Evolutionary conservation across 2,329 filamentous ascomycete genomes (phyloP), one percentile per base, ranked within the genome.

Genomic region (Ophiostoma perfectum): DNA sequence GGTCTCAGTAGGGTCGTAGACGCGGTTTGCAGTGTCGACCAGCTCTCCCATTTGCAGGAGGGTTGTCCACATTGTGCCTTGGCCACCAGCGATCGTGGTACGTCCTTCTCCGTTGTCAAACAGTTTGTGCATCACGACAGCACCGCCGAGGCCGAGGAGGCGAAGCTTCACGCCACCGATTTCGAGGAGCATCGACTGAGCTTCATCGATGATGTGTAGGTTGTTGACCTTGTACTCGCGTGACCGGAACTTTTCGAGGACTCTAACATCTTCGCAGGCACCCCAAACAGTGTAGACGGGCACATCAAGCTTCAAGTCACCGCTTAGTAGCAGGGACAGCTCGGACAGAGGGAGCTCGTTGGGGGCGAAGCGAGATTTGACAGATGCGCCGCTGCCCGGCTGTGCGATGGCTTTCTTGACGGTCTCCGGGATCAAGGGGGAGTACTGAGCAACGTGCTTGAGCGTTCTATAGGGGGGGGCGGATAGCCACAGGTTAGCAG

Each of bases 11-110:
- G 95, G 95, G 76, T 99, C 95, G 80, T 98, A 99, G 70, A 99
- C 95, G 74, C 95, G 92, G 79, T 97, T 97, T 18, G 95, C 95
- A 4, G 96, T 99, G 78, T 99, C 95, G 67, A 99, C 92, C 65
- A 99, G 84, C 80, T 99, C 95, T 67, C 95, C 95, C 90, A 99
- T 99, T 80, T 99, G 95, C 72, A 99, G 81, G 42, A 99, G 83
- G 6, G 95, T 99, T 7, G 95, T 99, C 95, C 95, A 99, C 95
- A 99, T 99, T 63, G 95, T 99, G 71, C 95, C 95, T 79, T 99
- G 95, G 27, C 95, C 95, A 77, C 95, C 95, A 36, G 95, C 95
- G 79, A 99, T 99, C 1, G 96, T 99, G 66, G 95, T 99, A 79
- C 94, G 89, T 70, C 95, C 95, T 77, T 99, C 95, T 67, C 95